These are phyloP conservation scores for Chaetomium cochliodes DNA, from an alignment of 495 filamentous ascomycete genomes.

Conservation along the genomic window DNA sequence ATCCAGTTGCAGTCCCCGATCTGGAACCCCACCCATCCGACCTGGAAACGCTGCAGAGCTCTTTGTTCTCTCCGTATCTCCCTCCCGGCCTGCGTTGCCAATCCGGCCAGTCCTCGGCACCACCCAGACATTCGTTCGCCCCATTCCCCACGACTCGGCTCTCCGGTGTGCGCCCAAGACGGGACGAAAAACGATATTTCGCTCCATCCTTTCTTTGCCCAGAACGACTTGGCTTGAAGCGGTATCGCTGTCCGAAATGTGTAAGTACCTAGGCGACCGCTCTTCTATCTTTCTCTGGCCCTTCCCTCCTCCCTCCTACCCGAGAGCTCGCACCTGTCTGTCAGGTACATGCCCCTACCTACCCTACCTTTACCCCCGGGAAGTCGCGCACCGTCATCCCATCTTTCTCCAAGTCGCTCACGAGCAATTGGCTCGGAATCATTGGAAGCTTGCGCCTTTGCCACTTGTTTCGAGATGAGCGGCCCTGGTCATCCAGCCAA, in stretches of 20 bases:
- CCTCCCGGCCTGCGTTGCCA: not conserved
- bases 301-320: not conserved
- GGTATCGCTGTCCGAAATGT: constrained; percentile 11
- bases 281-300: not conserved
- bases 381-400: not conserved
- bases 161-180: not conserved
- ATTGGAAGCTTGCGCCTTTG: not conserved
- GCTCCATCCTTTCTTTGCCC: not conserved
- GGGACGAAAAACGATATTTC: not conserved
- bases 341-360: not conserved
- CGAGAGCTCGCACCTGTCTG: not conserved
- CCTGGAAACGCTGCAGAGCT: not conserved
- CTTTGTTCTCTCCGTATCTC: not conserved
- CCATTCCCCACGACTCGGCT: constrained; percentile 10
- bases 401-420: no score
- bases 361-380: not conserved
- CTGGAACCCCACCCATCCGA: not conserved
- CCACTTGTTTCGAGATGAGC: constrained; percentile 14
- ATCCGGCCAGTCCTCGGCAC: not conserved
- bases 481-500: not conserved
- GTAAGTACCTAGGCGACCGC: constrained; percentile 1
- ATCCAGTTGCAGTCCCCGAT: not conserved
- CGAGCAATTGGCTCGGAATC: no score
- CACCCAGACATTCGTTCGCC: not conserved
- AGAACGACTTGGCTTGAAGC: not conserved